Conservation (phyloP, 805 yeast species). For the Kazachstania bromeliacearum region DNA sequence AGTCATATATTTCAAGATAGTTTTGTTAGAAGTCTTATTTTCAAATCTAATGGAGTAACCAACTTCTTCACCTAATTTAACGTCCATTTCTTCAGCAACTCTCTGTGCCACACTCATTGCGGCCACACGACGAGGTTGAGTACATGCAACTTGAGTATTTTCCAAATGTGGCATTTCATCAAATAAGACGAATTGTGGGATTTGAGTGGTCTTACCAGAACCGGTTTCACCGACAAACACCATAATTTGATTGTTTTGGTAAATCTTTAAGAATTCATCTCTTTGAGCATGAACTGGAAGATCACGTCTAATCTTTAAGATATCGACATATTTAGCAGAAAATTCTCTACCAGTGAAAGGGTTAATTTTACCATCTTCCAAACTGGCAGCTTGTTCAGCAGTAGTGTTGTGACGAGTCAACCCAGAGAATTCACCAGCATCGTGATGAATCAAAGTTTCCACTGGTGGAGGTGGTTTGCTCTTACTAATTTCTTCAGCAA, state of each 20-base stretch:
- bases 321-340: slow-evolving; percentile 61
- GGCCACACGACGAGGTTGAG: slow-evolving; percentile 95
- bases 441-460: slow-evolving; percentile 42
- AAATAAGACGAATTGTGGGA: slow-evolving; percentile 85
- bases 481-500: slow-evolving; percentile 46
- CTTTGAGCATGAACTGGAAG: slow-evolving; percentile 93
- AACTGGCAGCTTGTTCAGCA: slow-evolving; percentile 46
- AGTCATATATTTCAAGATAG: slow-evolving; percentile 90
- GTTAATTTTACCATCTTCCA: slow-evolving; percentile 53
- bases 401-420: slow-evolving; percentile 56
- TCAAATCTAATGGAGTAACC: slow-evolving; percentile 95
- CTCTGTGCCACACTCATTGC: slow-evolving; percentile 98
- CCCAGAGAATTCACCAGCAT: slow-evolving; percentile 54
- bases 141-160: slow-evolving; percentile 87
- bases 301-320: slow-evolving; percentile 69
- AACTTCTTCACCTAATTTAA: slow-evolving; percentile 82
- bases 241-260: slow-evolving; percentile 86
- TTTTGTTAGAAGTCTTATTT: slow-evolving; percentile 69
- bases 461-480: slow-evolving; percentile 39
- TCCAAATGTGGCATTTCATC: slow-evolving; percentile 87
- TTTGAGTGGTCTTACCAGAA: slow-evolving; percentile 97
- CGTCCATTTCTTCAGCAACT: slow-evolving; percentile 97
- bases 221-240: slow-evolving; percentile 99
- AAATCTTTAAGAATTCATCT: slow-evolving; percentile 74
- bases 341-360: slow-evolving; percentile 71